phyloP scores from a whole-genome alignment of 192 early-diverging fungal genomes.

The Backusella morwellensis region DNA sequence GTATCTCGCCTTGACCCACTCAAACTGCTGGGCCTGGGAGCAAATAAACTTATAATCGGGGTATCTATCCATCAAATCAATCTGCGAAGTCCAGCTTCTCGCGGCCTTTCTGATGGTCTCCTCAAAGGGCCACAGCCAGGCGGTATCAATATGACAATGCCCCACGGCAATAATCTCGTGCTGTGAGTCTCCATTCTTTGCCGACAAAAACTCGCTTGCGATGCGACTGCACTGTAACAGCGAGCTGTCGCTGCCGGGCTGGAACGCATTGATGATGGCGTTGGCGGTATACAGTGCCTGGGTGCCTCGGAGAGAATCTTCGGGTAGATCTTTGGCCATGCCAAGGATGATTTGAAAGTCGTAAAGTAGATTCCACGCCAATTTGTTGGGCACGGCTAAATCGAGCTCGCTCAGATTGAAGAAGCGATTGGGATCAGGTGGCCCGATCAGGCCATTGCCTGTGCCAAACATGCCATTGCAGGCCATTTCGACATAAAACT shows the following conservation, averaged over 20 bases:
- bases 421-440: conserved; percentile 63
- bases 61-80: conserved; percentile 80
- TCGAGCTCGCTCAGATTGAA: conserved; percentile 61
- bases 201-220: conserved; percentile 61
- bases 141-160: conserved; percentile 77
- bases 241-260: conserved; percentile 47
- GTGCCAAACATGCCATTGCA: conserved; percentile 94
- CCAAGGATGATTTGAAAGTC: conserved; percentile 78
- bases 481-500: conserved; percentile 87
- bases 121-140: conserved; percentile 79
- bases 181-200: conserved; percentile 55
- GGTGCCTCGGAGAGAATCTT: conserved; percentile 63
- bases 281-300: conserved; percentile 87
- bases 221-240: conserved; percentile 48
- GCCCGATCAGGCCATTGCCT: conserved; percentile 62
- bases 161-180: conserved; percentile 88
- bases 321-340: conserved; percentile 68
- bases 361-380: conserved; percentile 67
- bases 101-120: conserved; percentile 96
- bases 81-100: conserved; percentile 79
- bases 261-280: conserved; percentile 72
- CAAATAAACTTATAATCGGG: conserved; percentile 91
- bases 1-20: conserved; percentile 86
- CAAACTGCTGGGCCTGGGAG: conserved; percentile 97
- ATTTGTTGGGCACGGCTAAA: conserved; percentile 67